Conservation (phyloP, 371 early-diverging fungal genomes). For the Dichotomocladium elegans region DNA sequence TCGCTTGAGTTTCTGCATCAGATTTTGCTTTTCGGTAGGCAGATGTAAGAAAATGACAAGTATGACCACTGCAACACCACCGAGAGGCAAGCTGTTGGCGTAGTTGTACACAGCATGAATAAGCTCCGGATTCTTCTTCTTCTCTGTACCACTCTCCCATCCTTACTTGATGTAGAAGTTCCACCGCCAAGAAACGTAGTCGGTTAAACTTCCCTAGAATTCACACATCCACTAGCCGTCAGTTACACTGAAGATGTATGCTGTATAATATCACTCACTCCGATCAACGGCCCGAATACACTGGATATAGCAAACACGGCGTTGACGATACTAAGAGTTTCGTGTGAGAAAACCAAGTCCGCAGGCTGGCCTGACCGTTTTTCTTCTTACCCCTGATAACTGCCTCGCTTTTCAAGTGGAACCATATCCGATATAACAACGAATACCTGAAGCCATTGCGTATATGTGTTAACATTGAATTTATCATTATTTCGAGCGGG, state of each 20-base stretch:
- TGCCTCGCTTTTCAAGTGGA: slow-evolving; percentile 50
- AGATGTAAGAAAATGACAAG: slow-evolving; percentile 25
- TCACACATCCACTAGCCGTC: background rate
- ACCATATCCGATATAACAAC: slow-evolving; percentile 64
- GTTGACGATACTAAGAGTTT: slow-evolving; percentile 21
- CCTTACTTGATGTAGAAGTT: slow-evolving; percentile 49
- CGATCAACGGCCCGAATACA: slow-evolving; percentile 45
- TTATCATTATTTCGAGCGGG: too few relatives aligned
- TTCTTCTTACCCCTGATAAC: slow-evolving; percentile 46
- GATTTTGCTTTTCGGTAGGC: slow-evolving; percentile 21
- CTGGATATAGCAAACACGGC: slow-evolving; percentile 46
- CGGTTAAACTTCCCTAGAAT: slow-evolving; percentile 35
- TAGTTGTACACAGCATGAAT: background rate
- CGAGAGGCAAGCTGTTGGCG: slow-evolving; percentile 46
- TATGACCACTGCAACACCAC: slow-evolving; percentile 34
- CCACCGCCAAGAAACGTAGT: slow-evolving; percentile 45
- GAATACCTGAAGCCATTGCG: too few relatives aligned
- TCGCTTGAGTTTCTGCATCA: slow-evolving; percentile 35
- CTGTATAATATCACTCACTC: slow-evolving; percentile 21
- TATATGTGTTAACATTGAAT: too few relatives aligned
- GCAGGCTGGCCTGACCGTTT: background rate
- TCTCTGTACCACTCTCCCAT: background rate
- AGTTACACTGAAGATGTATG: background rate
- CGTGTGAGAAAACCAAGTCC: background rate
- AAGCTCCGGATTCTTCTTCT: background rate